Conservation (phyloP, 768 basidiomycete genomes). For the Leccinum obscurum region DNA sequence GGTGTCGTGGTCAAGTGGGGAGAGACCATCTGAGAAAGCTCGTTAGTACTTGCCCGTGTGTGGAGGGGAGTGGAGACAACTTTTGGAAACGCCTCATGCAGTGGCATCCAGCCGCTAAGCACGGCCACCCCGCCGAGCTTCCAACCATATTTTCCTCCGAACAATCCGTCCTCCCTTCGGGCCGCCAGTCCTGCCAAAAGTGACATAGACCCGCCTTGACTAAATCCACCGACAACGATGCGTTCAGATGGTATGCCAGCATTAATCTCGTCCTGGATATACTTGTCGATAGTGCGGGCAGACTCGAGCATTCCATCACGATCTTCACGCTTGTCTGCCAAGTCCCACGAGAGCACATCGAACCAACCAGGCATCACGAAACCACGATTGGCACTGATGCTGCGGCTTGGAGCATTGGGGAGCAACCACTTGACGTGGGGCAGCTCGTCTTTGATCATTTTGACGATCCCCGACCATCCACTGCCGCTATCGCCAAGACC, state of each 20-base stretch:
- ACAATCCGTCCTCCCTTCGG: constrained; percentile 27
- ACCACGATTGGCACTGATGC: constrained; percentile 77
- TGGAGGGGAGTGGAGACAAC: constrained; percentile 40
- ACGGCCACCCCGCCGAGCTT: constrained; percentile 71
- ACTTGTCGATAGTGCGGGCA: constrained; percentile 55
- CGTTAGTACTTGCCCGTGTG: constrained; percentile 4
- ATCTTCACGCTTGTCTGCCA: constrained; percentile 62
- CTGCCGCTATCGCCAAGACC: constrained; percentile 74
- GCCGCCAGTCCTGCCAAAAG: constrained; percentile 64
- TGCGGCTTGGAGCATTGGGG: constrained; percentile 34
- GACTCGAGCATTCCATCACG: constrained; percentile 57
- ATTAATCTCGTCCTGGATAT: constrained; percentile 76
- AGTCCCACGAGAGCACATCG: constrained; percentile 68
- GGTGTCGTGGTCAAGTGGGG: constrained; percentile 61
- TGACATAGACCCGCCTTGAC: constrained; percentile 80
- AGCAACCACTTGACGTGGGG: constrained; percentile 88
- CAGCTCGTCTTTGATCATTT: constrained; percentile 59
- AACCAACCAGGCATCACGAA: constrained; percentile 79
- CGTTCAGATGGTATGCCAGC: constrained; percentile 65
- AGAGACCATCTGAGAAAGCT: constrained; percentile 53
- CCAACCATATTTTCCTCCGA: constrained; percentile 41
- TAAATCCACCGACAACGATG: constrained; percentile 87
- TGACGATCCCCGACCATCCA: constrained; percentile 78
- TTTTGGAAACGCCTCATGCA: constrained; percentile 62
- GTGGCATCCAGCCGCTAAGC: constrained; percentile 79